Base-by-base conservation (phyloP, 2,329 filamentous ascomycete species). In the Arthrobotrys megalospora region DNA sequence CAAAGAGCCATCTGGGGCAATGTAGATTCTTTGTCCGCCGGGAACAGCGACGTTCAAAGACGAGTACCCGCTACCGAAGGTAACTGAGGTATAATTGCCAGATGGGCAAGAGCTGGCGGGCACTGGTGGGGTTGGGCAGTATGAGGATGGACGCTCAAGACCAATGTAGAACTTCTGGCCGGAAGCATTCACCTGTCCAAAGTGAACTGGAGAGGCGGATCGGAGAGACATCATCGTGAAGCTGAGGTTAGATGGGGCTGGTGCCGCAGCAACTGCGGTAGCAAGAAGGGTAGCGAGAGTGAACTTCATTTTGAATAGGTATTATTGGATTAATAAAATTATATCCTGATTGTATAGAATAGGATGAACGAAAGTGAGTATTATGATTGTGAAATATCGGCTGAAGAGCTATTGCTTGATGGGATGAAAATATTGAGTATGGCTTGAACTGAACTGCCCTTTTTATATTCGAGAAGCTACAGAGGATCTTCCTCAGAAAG, bases 21-120 rank as follows among this genome's bases (percentile, higher is more conserved):
- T 86, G 83, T 89, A 92, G 81, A 91, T 85, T 77, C 86, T 83
- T 81, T 92, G 90, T 32, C 90, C 90, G 32, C 90, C 90, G 6
- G 90, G 89, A 53, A 78, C 75, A n/a, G 48, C 45, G 16, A 78
- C 75, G 45, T 78, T 72, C 62, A 78, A 52, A 32, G 41, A 78
- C 36, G 62, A 38, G 21, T 69, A 50, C 34, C 38, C 45, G 11
- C 19, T 28, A n/a, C 53, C 28, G 38, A 52, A 71, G 52, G 19
- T 14, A 19, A 78, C 21, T 14, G 67, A 62, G 10, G 75, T 78
- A 36, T 47, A 62, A 14, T 78, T 64, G 21, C 75, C 75, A 11
- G 75, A 78, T 63, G 75, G 75, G 63, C 75, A 78, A 34, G 43
- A 36, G 4, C 34, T 28, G 48, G 45, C 48, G 3, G 66, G 50